Base-by-base conservation (phyloP, 2,329 filamentous ascomycete species). In the Rutstroemia sp. region DNA sequence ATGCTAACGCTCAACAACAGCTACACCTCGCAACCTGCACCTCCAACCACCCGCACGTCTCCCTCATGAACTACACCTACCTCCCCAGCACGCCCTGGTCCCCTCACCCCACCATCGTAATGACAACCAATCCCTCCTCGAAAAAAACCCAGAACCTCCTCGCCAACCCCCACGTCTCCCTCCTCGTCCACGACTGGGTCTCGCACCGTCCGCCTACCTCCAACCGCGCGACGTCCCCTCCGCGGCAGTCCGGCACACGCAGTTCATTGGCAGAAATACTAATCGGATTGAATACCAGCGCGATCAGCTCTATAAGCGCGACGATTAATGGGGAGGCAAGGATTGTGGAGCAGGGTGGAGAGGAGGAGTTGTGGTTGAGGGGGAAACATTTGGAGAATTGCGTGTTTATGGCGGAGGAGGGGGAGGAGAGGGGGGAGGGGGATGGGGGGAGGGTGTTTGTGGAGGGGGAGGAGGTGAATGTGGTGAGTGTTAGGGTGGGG, bases 1-100 rank as follows among this genome's bases (percentile, higher is more conserved):
- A 41, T n/a, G 7, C 39, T 41, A 41, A 41, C 14, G 3, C 17
- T 10, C 4, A 12, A 3, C 9, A 4, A 19, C 54, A 96, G 91
- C 89, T 99, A 64, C 94, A 99, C 73, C 87, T 99, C 53, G 92
- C 94, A 65, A 99, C 94, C 56, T 95, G 88, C 72, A 84, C 84
- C 65, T 79, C 87, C 64, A 87, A 94, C 67, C 78, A 84, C 61
- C 94, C 94, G 9, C 90, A 97, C 71, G 89, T 97, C 63, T 95
- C 91, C 39, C 83, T 99, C 62, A 99, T 99, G 94, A 96, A 95
- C 77, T 97, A 97, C 77, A 97, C 94, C 68, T 97, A 96, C 74
- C 87, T 99, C 21, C 87, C 91, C 41, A 84, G 80, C 5, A 89
- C 88, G 16, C 85, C 84, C 41, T 87, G 84, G 72, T 80, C 82